Base-by-base conservation (phyloP, 805 yeast species). In the Teunomyces aglyptinius region DNA sequence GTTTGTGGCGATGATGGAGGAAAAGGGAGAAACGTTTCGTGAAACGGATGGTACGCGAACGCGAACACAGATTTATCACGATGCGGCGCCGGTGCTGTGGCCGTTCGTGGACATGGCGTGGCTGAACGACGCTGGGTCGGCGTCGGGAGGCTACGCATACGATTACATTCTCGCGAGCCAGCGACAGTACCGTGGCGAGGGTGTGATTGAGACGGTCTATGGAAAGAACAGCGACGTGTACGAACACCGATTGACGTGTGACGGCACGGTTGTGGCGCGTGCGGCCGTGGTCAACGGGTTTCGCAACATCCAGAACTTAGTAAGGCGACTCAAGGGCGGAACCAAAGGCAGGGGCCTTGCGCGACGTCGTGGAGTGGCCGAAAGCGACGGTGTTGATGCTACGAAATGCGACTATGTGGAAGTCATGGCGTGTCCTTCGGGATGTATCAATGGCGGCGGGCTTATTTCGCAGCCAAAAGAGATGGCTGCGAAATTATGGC, bases 401-500 rank as follows among this genome's bases (percentile, higher is more conserved):
- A 65, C 78, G 27, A 73, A 70, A 34, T 83, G 87, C 55, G 94
- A 89, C 51, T 88, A 86, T 55, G 87, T 92, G 5, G 99, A 94
- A 58, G 86, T 94, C 38, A 92, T 90, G 97, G 99, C 99, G 0
- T 94, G 99, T 64, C 99, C 99, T 5, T 90, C 89, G 24, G 99
- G 99, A 1, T 94, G 98, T 60, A 87, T 91, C 47, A 94, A 92
- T 59, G 99, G 99, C 8, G 98, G 99, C 18, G 99, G 99, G 0
- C 91, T 90, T 57, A 77, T 89, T 15, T 75, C 80, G 4, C 73
- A 73, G 4, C 80, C 81, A 0, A 52, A 56, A 1, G 75, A 61
- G 4, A 54, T 54, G 0, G 41, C 59, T 41, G 68, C 61, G 53
- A 70, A 81, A 60, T 72, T 64, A 13, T 80, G 81, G 84, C 60